phyloP scores from a whole-genome alignment of 108 stramenopile species.

The Seminavis robusta region DNA sequence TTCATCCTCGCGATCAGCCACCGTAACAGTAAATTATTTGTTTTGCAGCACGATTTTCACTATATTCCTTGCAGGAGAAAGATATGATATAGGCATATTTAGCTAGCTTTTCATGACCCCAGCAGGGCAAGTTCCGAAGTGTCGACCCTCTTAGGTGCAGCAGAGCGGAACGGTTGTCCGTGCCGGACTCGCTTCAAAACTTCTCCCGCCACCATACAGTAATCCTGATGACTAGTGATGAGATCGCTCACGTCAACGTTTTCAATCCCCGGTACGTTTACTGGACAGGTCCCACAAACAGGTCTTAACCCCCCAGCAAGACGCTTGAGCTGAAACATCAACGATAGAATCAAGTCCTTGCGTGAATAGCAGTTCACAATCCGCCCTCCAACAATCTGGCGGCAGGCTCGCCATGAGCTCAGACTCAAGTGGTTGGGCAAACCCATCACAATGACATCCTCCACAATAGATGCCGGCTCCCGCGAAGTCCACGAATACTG shows the following conservation, averaged over 20 bases:
- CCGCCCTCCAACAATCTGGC: constrained; percentile 85
- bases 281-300: constrained; percentile 77
- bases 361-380: constrained; percentile 92
- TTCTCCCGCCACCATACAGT: constrained; percentile 55
- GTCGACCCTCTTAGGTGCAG: too few species aligned
- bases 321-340: constrained; percentile 91
- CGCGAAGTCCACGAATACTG: constrained; percentile 48
- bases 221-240: constrained; percentile 68
- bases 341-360: constrained; percentile 88
- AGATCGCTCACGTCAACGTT: constrained; percentile 78
- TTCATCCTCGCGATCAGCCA: too few species aligned
- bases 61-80: too few species aligned
- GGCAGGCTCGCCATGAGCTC: constrained; percentile 79
- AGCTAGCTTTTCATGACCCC: too few species aligned
- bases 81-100: too few species aligned
- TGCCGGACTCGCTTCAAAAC: constrained; percentile 62
- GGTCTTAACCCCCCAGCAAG: constrained; percentile 59
- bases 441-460: constrained; percentile 88
- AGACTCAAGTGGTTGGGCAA: constrained; percentile 76
- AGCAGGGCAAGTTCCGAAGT: too few species aligned
- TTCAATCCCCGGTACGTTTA: constrained; percentile 65
- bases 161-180: constrained; percentile 57
- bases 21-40: too few species aligned
- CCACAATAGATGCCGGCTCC: constrained; percentile 84
- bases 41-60: too few species aligned